Evolutionary conservation across 2,329 filamentous ascomycete genomes (phyloP), one percentile per base, ranked within the genome.

Genomic region (Talaromyces funiculosus): DNA sequence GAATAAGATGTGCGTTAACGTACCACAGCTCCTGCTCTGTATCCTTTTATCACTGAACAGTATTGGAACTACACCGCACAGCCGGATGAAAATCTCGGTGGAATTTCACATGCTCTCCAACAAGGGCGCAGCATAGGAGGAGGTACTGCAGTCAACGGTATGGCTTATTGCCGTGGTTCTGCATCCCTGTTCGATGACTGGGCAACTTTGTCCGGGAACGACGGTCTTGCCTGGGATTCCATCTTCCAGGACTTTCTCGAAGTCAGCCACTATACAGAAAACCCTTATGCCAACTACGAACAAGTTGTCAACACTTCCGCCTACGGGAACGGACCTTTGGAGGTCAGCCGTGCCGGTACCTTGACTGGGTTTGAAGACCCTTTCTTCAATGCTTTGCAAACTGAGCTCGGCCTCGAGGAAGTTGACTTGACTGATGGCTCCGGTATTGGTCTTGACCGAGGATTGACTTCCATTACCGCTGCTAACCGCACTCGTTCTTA

Each of bases 121-220:
- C 67, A 67, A 6, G 67, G 67, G 9, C 62, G 57, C 4, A 64
- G 62, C 9, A 43, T 67, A 22, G 67, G 67, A 29, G 65, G 65
- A 12, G 66, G 64, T 5, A 62, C 59, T 20, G 62, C 64, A 4
- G 66, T 68, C 43, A 68, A 68, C 42, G 66, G 66, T 14, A 62
- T 66, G 4, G 64, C 64, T 4, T 66, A 65, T 55, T 67, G 58
- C 18, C 57, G 66, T 29, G 67, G 67, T 0, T 64, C 67, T 0
- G 62, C 64, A 4, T 67, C 67, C 12, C 64, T 68, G 38, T 68
- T 67, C 57, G 55, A 67, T 9, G 62, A 65, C 29, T 68, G 66
- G 67, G 66, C 67, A 4, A 51, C 60, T 24, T 63, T 64, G 14
- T 59, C 45, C n/a, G 64, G 62, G 22, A 64, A 67, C 51, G 62